Evolutionary conservation across 768 basidiomycete species (phyloP).

Genomic region (Naganishia vaughanmartiniae): DNA sequence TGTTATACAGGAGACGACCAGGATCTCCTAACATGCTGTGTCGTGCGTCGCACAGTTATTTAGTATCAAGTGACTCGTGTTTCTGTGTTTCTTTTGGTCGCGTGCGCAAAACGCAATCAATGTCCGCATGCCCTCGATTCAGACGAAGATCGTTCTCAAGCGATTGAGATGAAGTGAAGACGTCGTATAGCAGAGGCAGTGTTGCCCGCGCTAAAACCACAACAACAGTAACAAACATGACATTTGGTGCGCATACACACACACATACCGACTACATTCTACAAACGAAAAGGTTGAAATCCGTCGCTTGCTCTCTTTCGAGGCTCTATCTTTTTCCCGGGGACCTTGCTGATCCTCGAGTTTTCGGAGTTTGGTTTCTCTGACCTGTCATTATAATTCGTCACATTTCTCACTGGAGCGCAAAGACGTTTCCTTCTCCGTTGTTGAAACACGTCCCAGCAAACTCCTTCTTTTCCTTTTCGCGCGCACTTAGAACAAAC

Average conservation of each 20-base stretch:
- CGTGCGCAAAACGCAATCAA: too few relatives aligned
- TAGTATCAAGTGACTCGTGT: too few relatives aligned
- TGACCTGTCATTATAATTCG: conserved; percentile 16
- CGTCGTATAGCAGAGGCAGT: not conserved
- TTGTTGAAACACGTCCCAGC: conserved; percentile 19
- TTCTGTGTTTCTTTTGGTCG: too few relatives aligned
- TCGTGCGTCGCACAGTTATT: too few relatives aligned
- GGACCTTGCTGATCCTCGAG: not conserved
- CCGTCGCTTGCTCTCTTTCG: conserved; percentile 15
- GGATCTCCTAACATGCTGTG: too few relatives aligned
- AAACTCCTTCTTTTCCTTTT: not conserved
- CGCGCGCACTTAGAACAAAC: conserved; percentile 65
- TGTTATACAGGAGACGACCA: too few relatives aligned
- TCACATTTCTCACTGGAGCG: not conserved
- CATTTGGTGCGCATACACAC: conserved; percentile 1
- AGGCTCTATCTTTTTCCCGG: not conserved
- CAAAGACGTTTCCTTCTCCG: not conserved
- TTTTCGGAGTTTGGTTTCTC: not conserved
- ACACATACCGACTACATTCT: conserved; percentile 7
- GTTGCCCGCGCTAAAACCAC: not conserved
- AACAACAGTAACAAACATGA: not conserved
- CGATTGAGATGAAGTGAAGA: too few relatives aligned
- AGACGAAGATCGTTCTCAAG: too few relatives aligned
- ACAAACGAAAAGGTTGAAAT: conserved; percentile 27
- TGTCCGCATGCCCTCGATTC: too few relatives aligned